phyloP scores from a whole-genome alignment of 2,329 filamentous ascomycete species.

The Colletotrichum eremochloae region DNA sequence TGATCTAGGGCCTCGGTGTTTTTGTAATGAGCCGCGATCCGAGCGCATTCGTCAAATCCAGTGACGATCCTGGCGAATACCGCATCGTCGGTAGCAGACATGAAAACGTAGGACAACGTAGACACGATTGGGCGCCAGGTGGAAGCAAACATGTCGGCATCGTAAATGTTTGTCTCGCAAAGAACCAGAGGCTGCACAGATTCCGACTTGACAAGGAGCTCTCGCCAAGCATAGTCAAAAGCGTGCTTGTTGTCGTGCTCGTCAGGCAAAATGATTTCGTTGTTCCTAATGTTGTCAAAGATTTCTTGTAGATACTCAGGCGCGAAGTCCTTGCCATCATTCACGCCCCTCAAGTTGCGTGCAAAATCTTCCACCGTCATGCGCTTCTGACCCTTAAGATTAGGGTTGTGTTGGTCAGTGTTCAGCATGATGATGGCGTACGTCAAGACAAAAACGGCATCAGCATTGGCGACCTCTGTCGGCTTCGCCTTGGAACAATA shows the following conservation, averaged over 20 bases:
- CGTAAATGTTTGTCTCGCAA: constrained; percentile 93
- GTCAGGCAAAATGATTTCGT: constrained; percentile 96
- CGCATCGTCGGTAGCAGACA: constrained; percentile 96
- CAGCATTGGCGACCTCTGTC: constrained; percentile 83
- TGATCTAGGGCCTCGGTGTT: constrained; percentile 91
- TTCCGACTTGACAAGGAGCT: constrained; percentile 87
- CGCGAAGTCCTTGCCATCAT: constrained; percentile 86
- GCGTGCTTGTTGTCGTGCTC: constrained; percentile 97
- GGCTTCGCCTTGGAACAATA: constrained; percentile 80
- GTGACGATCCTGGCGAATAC: constrained; percentile 95
- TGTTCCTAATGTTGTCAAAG: constrained; percentile 89
- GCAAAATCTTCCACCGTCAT: constrained; percentile 90
- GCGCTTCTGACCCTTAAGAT: constrained; percentile 81
- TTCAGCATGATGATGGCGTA: constrained; percentile 99
- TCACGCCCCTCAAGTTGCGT: constrained; percentile 90
- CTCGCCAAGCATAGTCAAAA: constrained; percentile 98
- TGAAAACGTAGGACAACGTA: constrained; percentile 97
- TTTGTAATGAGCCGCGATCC: constrained; percentile 87
- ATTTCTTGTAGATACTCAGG: constrained; percentile 87
- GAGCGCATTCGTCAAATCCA: constrained; percentile 95
- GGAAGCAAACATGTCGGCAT: constrained; percentile 96
- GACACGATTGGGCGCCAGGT: constrained; percentile 97
- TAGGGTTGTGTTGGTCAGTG: constrained; percentile 96
- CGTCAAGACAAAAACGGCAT: constrained; percentile 89
- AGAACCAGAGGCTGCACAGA: constrained; percentile 79